Evolutionary conservation across 495 filamentous ascomycete genomes (phyloP).

Genomic region (Amorphotheca resinae): DNA sequence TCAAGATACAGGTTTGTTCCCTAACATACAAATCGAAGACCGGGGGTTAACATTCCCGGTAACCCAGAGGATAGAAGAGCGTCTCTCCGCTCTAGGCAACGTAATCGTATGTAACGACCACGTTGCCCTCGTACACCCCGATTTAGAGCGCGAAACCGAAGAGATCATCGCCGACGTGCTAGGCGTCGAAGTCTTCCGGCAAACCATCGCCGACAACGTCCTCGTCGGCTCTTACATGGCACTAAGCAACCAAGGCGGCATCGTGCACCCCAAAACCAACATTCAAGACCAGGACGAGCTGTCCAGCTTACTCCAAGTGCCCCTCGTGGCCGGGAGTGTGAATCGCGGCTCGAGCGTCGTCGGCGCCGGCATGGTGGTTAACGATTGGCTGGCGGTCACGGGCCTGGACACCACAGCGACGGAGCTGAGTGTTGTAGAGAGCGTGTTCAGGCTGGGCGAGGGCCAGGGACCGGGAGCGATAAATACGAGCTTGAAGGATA

Average conservation of each 20-base stretch:
- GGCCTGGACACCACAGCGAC: slow-evolving; percentile 94
- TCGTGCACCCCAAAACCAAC: slow-evolving; percentile 92
- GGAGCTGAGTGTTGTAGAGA: slow-evolving; percentile 90
- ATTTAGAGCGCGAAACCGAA: slow-evolving; percentile 90
- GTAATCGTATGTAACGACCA: slow-evolving; percentile 96
- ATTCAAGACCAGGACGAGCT: slow-evolving; percentile 98
- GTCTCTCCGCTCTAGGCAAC: slow-evolving; percentile 88
- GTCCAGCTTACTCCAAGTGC: slow-evolving; percentile 83
- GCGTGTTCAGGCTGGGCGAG: slow-evolving; percentile 87
- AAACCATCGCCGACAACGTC: slow-evolving; percentile 95
- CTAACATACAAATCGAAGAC: background rate
- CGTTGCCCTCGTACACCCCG: slow-evolving; percentile 91
- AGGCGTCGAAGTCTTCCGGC: slow-evolving; percentile 95
- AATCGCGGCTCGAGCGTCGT: slow-evolving; percentile 91
- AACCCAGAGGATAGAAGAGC: slow-evolving; percentile 80
- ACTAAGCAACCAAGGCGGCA: slow-evolving; percentile 88
- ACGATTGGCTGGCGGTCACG: slow-evolving; percentile 98
- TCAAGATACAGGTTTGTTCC: slow-evolving; percentile 55
- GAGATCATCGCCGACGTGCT: slow-evolving; percentile 94
- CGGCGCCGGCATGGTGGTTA: slow-evolving; percentile 96
- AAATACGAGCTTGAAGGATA: slow-evolving; percentile 79
- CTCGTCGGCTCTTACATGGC: slow-evolving; percentile 93
- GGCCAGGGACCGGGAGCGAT: slow-evolving; percentile 61
- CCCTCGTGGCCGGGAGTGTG: slow-evolving; percentile 83
- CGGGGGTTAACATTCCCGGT: background rate